Evolutionary conservation across 306 rosid species (phyloP).

Genomic region (Alnus glutinosa): DNA sequence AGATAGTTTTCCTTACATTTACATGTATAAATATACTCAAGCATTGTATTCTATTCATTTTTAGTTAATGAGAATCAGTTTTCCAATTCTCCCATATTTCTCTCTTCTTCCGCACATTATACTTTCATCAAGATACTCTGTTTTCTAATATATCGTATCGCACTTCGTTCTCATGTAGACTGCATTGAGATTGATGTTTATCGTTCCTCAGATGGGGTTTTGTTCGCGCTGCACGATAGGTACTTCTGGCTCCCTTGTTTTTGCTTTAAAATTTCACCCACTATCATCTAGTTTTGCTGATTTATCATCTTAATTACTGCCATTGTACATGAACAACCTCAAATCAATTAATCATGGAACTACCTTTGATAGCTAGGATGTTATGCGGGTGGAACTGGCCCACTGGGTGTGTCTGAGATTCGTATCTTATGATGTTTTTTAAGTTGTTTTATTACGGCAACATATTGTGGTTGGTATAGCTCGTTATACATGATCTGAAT

Average conservation of each 20-base stretch:
- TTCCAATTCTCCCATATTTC: no score
- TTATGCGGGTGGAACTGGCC: not conserved
- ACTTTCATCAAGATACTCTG: no score
- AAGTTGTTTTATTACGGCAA: no score
- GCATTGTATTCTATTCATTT: no score
- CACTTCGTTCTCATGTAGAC: slow-evolving; percentile 65
- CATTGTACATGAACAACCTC: not conserved
- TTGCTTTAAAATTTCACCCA: not conserved
- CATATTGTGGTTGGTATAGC: no score
- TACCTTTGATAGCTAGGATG: not conserved
- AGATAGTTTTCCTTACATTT: no score
- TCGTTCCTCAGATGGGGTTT: slow-evolving; percentile 79
- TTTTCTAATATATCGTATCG: slow-evolving; percentile 37
- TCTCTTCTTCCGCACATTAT: no score
- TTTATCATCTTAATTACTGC: not conserved
- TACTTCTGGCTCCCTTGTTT: slow-evolving; percentile 24
- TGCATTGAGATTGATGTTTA: slow-evolving; percentile 92
- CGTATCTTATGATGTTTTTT: not conserved
- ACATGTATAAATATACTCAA: no score
- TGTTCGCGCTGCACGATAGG: slow-evolving; percentile 95
- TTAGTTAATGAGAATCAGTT: no score
- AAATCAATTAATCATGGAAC: not conserved
- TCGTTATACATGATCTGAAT: no score
- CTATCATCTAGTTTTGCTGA: not conserved
- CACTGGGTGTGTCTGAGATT: not conserved